Percentiles rank a stretch among this genome's conserved stretches.
These are phyloP conservation scores for Fraxinus americana DNA, from an alignment of 257 asterid species.

Conservation along the genomic window DNA sequence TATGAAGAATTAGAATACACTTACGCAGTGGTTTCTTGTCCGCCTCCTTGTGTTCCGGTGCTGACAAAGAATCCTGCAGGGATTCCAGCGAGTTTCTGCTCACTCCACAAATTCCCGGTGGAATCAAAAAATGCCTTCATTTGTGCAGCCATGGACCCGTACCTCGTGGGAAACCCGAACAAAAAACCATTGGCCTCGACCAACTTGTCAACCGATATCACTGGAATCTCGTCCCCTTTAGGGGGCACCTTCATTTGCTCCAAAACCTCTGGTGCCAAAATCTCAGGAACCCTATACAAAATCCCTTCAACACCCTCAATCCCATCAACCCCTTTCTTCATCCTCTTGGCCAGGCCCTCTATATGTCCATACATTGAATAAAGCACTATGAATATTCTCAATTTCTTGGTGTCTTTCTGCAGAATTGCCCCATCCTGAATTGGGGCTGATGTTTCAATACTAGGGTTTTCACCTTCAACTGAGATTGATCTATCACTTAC, in stretches of 20 bases:
- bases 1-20: slow-evolving; percentile 8
- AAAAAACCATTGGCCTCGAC: slow-evolving; percentile 55
- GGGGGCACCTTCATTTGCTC: slow-evolving; percentile 50
- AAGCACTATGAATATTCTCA: slow-evolving; percentile 54
- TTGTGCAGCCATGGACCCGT: slow-evolving; percentile 57
- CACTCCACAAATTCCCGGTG: slow-evolving; percentile 48
- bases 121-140: slow-evolving; percentile 66
- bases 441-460: slow-evolving; percentile 12
- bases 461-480: slow-evolving; percentile 26
- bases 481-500: slow-evolving; percentile 29
- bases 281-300: slow-evolving; percentile 57
- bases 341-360: slow-evolving; percentile 51
- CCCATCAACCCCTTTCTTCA: slow-evolving; percentile 54
- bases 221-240: slow-evolving; percentile 40
- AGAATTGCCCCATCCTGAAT: slow-evolving; percentile 12
- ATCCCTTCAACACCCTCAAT: slow-evolving; percentile 56
- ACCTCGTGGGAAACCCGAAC: slow-evolving; percentile 64
- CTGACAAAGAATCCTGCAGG: slow-evolving; percentile 63
- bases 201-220: slow-evolving; percentile 41
- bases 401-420: slow-evolving; percentile 18
- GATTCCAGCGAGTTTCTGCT: slow-evolving; percentile 58
- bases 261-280: slow-evolving; percentile 36
- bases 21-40: slow-evolving; percentile 68
- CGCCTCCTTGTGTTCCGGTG: slow-evolving; percentile 69
- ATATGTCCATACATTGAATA: slow-evolving; percentile 66